These are phyloP conservation scores for Phlebiopsis flavidoalba DNA, from an alignment of 768 basidiomycete genomes.

Conservation along the genomic window DNA sequence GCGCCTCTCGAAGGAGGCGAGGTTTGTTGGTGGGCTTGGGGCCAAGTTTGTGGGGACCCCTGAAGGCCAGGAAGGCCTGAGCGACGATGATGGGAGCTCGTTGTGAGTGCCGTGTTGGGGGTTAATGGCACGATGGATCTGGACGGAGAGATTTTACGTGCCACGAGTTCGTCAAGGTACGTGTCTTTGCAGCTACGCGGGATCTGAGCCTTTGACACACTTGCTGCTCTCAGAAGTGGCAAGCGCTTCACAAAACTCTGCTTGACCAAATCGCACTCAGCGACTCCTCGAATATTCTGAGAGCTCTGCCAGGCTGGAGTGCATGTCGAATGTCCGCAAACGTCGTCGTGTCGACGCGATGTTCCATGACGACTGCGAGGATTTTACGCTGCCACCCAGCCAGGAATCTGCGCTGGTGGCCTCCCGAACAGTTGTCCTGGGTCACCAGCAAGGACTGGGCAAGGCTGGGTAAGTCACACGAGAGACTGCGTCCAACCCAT, in stretches of 20 bases:
- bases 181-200: conserved; percentile 13
- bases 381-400: not conserved
- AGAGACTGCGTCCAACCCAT: not conserved
- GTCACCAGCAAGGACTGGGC: not conserved
- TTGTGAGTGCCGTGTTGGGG: conserved; percentile 60
- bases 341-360: conserved; percentile 1
- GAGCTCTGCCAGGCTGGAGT: conserved; percentile 43
- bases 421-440: conserved; percentile 5
- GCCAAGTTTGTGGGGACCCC: conserved; percentile 9
- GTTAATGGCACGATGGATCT: conserved; percentile 72
- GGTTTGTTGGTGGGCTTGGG: conserved; percentile 41
- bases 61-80: not conserved
- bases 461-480: conserved; percentile 11
- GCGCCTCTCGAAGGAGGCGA: conserved; percentile 36
- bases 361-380: not conserved
- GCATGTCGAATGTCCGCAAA: not conserved
- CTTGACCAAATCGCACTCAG: conserved; percentile 61
- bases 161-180: conserved; percentile 60
- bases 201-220: not conserved
- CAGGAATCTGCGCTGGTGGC: conserved; percentile 5
- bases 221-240: conserved; percentile 37
- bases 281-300: conserved; percentile 63
- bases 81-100: conserved; percentile 22
- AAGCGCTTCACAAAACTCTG: conserved; percentile 49
- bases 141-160: conserved; percentile 64